Evolutionary conservation across 768 basidiomycete genomes (phyloP), one percentile per base, ranked within the genome.

Genomic region (Pisolithus tinctorius): DNA sequence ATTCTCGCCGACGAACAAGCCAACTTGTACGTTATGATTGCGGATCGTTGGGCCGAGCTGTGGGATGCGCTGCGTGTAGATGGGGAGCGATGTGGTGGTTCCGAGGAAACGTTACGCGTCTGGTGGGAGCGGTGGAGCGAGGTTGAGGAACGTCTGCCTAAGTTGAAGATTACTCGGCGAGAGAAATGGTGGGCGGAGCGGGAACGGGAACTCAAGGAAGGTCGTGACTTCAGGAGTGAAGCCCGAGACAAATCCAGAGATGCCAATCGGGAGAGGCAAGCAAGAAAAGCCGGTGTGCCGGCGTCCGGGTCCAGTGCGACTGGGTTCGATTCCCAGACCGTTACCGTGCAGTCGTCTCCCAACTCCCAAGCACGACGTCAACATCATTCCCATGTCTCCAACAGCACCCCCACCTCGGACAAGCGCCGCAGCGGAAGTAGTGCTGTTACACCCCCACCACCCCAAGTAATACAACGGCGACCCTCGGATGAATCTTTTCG

Each of bases 41-140:
- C 77, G 40, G 79, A 80, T 46, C 71, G 77, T 27, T 92, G 89
- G 89, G 76, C 73, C 2, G 83, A 82, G n/a, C 68, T 92, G n/a
- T 92, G 89, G 89, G 86, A 90, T 53, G 86, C 84, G 62, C 67
- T 87, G n/a, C 71, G 77, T 9, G 81, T 85, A 4, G 86, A 86
- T 17, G 83, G 82, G 2, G 83, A 86, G 69, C 65, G 77, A 70
- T 83, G 83, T 54, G 81, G 77, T 0, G 83, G 81, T 6, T 75
- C 76, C 5, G 76, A 74, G 8, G 88, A 90, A 71, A 91, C 89
- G 20, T 60, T 82, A 26, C 72, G 72, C 0, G 84, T 89, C 9
- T 92, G 89, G 88, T 72, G 74, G 61, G 70, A 72, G 37, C 71
- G 89, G 14, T 91, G 82, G 80, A 71, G 63, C 11, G 85, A 86